Evolutionary conservation across 1,139 yeast genomes (phyloP).

Genomic region (Suhomyces guaymorum): DNA sequence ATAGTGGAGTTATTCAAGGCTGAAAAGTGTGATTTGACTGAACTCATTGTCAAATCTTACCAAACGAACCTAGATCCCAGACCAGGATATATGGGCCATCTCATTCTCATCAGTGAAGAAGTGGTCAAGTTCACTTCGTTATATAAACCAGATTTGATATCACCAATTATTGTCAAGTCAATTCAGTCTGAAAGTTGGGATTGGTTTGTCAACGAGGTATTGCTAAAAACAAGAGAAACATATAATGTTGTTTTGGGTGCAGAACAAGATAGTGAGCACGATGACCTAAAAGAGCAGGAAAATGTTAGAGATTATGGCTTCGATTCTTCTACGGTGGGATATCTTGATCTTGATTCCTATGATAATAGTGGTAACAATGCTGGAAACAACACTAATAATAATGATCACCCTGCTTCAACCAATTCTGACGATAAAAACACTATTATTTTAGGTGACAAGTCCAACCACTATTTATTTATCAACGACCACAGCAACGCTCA

Average conservation of each 20-base stretch:
- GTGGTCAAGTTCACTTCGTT: conserved; percentile 51
- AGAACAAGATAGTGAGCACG: conserved; percentile 29
- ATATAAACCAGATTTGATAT: conserved; percentile 50
- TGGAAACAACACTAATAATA: no score
- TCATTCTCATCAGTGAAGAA: conserved; percentile 49
- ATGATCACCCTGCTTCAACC: no score
- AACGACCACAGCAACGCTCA: conserved; percentile 18
- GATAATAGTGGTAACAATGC: conserved; percentile 17
- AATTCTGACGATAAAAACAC: conserved; percentile 21
- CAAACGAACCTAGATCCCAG: conserved; percentile 29
- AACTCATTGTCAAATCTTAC: conserved; percentile 36
- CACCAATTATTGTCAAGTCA: conserved; percentile 43
- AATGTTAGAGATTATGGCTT: conserved; percentile 25
- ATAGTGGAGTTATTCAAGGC: conserved; percentile 44
- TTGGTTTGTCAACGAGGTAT: conserved; percentile 46
- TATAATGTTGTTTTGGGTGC: conserved; percentile 50
- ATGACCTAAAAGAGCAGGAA: conserved; percentile 15
- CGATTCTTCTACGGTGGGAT: conserved; percentile 39
- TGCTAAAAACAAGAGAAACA: conserved; percentile 47
- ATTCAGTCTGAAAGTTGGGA: conserved; percentile 44
- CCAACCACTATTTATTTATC: conserved; percentile 38
- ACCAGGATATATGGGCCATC: conserved; percentile 52
- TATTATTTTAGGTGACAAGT: conserved; percentile 38
- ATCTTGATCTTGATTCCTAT: conserved; percentile 35
- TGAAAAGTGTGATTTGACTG: conserved; percentile 35